These are phyloP conservation scores for Aspergillus quadricinctus DNA, from an alignment of 2,329 filamentous ascomycete species.

Conservation along the genomic window DNA sequence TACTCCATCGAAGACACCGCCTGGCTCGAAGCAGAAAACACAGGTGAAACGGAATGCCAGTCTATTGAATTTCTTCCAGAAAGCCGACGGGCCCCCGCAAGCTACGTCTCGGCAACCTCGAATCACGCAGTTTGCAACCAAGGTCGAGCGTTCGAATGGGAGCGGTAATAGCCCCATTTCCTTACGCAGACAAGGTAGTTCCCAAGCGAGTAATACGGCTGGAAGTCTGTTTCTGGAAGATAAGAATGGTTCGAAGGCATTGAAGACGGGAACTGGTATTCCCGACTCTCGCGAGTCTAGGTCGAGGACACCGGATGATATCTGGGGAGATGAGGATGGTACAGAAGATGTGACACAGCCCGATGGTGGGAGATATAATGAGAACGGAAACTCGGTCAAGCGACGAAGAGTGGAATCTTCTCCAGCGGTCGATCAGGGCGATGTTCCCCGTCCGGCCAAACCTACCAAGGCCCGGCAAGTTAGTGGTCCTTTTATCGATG, in stretches of 20 bases:
- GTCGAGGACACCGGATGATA: constrained; percentile 31
- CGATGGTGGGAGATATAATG: constrained; percentile 27
- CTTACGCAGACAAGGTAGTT: constrained; percentile 8
- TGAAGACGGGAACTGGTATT: not conserved
- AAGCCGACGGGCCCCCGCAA: constrained; percentile 53
- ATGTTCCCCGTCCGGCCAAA: not conserved
- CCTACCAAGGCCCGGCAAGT: constrained; percentile 12
- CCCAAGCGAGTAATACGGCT: constrained; percentile 7
- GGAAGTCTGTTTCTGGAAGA: constrained; percentile 36
- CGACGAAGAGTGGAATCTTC: constrained; percentile 27
- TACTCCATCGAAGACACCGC: constrained; percentile 19
- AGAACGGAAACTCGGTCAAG: constrained; percentile 28
- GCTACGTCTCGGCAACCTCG: constrained; percentile 49
- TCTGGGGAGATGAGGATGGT: constrained; percentile 29
- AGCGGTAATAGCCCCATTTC: constrained; percentile 10
- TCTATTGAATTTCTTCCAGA: constrained; percentile 72
- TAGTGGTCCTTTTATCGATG: constrained; percentile 39
- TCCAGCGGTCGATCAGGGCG: not conserved
- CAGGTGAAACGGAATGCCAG: constrained; percentile 52
- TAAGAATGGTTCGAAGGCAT: constrained; percentile 15
- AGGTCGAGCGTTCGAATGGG: constrained; percentile 27
- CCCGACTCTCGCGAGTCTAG: constrained; percentile 7
- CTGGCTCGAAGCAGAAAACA: constrained; percentile 11
- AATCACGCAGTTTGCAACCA: constrained; percentile 45
- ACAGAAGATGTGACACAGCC: constrained; percentile 2